A percentile compares a stretch with the other conserved stretches of the same genome.
phyloP scores from a whole-genome alignment of 768 basidiomycete genomes.

The Cystoderma amianthinum region DNA sequence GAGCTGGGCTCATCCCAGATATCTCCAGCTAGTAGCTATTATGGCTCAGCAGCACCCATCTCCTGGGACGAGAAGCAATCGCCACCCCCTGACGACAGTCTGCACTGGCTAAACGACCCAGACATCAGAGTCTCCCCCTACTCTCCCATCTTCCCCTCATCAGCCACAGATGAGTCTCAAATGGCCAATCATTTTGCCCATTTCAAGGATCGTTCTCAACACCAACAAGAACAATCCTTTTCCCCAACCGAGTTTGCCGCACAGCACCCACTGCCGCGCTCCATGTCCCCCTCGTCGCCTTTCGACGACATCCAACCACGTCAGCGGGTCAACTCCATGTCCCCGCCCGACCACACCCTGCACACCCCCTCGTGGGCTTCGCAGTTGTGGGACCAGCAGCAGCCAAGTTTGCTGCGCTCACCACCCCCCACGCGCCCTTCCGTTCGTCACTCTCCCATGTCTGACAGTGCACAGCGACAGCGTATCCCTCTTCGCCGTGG shows the following conservation, averaged over 20 bases:
- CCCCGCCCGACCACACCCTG: conserved; percentile 54
- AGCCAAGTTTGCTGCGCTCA: conserved; percentile 28
- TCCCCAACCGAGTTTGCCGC: conserved; percentile 59
- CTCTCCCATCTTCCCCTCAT: conserved; percentile 55
- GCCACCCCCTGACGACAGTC: conserved; percentile 28
- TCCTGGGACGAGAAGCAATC: conserved; percentile 20
- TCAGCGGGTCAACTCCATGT: conserved; percentile 46
- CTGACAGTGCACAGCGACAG: conserved; percentile 30
- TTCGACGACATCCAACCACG: conserved; percentile 35
- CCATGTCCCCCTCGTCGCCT: conserved; percentile 49
- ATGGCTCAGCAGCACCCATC: conserved; percentile 31
- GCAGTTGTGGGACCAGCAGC: conserved; percentile 56
- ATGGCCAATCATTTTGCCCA: conserved; percentile 39
- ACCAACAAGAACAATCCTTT: conserved; percentile 43
- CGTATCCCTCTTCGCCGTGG: conserved; percentile 36
- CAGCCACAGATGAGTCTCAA: conserved; percentile 15
- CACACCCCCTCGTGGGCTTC: conserved; percentile 60
- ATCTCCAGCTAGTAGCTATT: conserved; percentile 30
- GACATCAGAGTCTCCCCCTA: conserved; percentile 35
- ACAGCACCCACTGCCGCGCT: conserved; percentile 55
- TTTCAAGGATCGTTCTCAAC: conserved; percentile 38
- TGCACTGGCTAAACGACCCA: conserved; percentile 62
- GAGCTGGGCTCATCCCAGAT: conserved; percentile 28
- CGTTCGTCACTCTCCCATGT: conserved; percentile 41
- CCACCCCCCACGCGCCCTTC: conserved; percentile 36